Evolutionary conservation across 169 alveolate genomes (phyloP), one percentile per base, ranked within the genome.

Genomic region (Besnoitia besnoiti): DNA sequence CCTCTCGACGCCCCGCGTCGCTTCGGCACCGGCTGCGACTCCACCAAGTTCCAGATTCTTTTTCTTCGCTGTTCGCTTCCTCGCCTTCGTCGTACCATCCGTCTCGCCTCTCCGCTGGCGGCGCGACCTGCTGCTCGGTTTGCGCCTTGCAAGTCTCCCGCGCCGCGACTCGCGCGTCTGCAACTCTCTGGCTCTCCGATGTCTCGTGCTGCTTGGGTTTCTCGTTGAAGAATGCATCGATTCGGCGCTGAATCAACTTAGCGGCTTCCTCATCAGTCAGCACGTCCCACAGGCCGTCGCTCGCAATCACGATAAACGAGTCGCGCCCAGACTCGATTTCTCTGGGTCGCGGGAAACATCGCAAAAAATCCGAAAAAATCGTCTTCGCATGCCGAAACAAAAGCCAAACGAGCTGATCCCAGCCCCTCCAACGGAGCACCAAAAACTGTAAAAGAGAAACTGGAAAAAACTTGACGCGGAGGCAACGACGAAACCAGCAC

Each of bases 271-370:
- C 80, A n/a, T 67, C 80, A 1, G 80, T 33, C 44, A 67, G 80
- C 1, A 67, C 80, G 21, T 67, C 80, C 80, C 80, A 67, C 44
- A 67, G 44, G 12, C 80, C 80, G 44, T 67, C 80, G 80, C 80
- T 67, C 46, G 80, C 80, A 16, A 67, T 67, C 21, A 67, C 42
- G 21, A 67, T n/a, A 42, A 67, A 67, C 46, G 47, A 19, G 80
- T 67, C 80, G 14, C 19, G 80, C 21, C 21, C 80, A 67, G 80
- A 42, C 3, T 30, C 42, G 47, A 67, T 37, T 42, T 35, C 46
- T 67, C 80, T 67, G 80, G 0, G n/a, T 42, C 7, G n/a, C n/a
- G n/a, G n/a, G n/a, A n/a, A n/a, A n/a, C n/a, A n/a, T n/a, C n/a
- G n/a, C n/a, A n/a, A n/a, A n/a, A n/a, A n/a, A n/a, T n/a, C n/a